Evolutionary conservation across 2,329 filamentous ascomycete species (phyloP), one percentile per base, ranked within the genome.

Genomic region (Acephala macrosclerotiorum): DNA sequence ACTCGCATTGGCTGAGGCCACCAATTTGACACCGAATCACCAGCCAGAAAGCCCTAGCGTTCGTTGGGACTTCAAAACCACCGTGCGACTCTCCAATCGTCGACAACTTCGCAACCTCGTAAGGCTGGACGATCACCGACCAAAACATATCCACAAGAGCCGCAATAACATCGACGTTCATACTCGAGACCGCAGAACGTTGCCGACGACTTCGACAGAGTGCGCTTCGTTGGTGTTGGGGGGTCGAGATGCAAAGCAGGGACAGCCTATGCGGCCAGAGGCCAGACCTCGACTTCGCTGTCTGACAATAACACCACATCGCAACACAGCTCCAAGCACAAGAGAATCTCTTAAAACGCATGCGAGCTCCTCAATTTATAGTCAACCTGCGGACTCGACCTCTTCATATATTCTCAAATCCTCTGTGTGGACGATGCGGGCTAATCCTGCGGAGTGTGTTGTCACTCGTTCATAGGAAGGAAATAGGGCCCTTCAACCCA

Each of bases 371-470:
- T 29, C 49, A 53, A 53, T 53, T 29, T 53, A 53, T 53, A 26
- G 25, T 18, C 25, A 14, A 20, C 49, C 49, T 26, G 33, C 45
- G 66, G 57, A 22, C 49, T 26, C 60, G 66, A 56, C 64, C 65
- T 63, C 56, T 70, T 67, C 65, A 69, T 69, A 70, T 67, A 66
- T 61, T 22, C 29, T 40, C 55, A 57, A 64, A 49, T 58, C 61
- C 29, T 45, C 65, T 51, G 45, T 69, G 69, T 71, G 70, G 70
- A 69, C 68, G 55, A 20, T 42, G 64, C 55, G 42, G 65, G 68
- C 66, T 65, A 71, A 68, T 69, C 20, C 62, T 71, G 72, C 72
- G 72, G 67, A 70, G 67, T 75, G 72, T 53, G 73, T 67, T 75
- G 72, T 73, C 73, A 71, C 56, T 53, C 67, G 36, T 63, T 64